Evolutionary conservation across 805 yeast species (phyloP).

Genomic region (Millerozyma acaciae): DNA sequence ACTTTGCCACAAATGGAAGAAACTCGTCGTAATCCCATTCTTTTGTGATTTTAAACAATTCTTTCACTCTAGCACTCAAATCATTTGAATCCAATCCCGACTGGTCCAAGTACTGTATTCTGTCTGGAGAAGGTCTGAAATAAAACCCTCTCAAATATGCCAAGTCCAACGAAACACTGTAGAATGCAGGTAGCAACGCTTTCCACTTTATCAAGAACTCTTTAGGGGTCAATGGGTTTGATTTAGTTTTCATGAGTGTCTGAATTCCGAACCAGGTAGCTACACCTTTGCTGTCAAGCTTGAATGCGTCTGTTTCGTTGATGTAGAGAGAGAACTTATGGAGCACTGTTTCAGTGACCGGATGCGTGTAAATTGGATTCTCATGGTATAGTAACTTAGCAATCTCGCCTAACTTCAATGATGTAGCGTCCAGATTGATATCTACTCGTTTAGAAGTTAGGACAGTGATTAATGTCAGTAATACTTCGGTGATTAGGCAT

Average conservation of each 20-base stretch:
- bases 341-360: constrained; percentile 48
- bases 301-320: constrained; percentile 10
- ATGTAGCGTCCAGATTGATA: constrained; percentile 13
- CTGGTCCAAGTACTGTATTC: constrained; percentile 52
- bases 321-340: constrained; percentile 45
- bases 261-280: constrained; percentile 63
- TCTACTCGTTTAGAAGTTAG: constrained; percentile 22
- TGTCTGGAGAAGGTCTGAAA: constrained; percentile 42
- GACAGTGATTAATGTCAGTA: constrained; percentile 23
- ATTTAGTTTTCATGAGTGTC: constrained; percentile 29
- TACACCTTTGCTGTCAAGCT: constrained; percentile 38
- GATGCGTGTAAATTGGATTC: constrained; percentile 26
- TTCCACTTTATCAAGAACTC: constrained; percentile 66
- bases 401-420: constrained; percentile 16
- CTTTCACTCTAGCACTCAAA: constrained; percentile 22
- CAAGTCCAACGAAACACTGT: constrained; percentile 57
- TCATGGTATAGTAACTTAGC: constrained; percentile 19
- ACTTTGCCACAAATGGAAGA: constrained; percentile 27
- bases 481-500: constrained; percentile 21
- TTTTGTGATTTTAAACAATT: constrained; percentile 26
- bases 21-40: constrained; percentile 41
- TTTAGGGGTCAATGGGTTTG: constrained; percentile 28
- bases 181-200: constrained; percentile 57
- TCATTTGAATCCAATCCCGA: constrained; percentile 45
- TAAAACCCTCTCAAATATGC: constrained; percentile 52